Evolutionary conservation across 148 eudicot species (phyloP).

Genomic region (Hydrangea macrophylla): DNA sequence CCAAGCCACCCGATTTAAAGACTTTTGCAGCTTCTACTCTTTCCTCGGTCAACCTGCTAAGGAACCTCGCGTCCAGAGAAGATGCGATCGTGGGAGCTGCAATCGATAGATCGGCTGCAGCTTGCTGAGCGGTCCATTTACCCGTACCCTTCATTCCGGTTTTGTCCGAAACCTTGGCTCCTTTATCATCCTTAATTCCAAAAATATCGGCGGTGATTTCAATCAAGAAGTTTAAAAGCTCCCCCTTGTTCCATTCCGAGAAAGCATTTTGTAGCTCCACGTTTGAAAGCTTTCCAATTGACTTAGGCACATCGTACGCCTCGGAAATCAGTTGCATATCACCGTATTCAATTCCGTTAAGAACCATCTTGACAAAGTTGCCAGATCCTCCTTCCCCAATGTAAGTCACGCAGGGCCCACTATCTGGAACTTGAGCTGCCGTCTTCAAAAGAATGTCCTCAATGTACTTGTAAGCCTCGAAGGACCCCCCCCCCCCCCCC

Average conservation of each 20-base stretch:
- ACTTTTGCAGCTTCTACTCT: constrained; percentile 26
- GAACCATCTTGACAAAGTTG: constrained; percentile 10
- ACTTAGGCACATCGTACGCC: constrained; percentile 11
- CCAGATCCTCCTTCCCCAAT: constrained; percentile 12
- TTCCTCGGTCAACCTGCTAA: constrained; percentile 30
- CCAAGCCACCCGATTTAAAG: constrained; percentile 23
- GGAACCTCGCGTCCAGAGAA: constrained; percentile 27
- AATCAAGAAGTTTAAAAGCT: constrained; percentile 5
- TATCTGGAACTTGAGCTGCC: constrained; percentile 10
- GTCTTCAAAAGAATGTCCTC: constrained; percentile 10
- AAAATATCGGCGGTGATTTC: constrained; percentile 14
- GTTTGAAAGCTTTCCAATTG: constrained; percentile 8
- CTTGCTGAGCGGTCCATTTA: constrained; percentile 30
- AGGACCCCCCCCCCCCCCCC: too few relatives aligned
- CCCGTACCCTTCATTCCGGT: constrained; percentile 26
- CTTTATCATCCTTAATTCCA: constrained; percentile 10
- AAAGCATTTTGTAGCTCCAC: constrained; percentile 8
- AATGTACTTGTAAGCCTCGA: constrained; percentile 5
- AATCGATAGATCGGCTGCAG: constrained; percentile 26
- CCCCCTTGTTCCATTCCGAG: background rate
- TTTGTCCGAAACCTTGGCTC: constrained; percentile 9
- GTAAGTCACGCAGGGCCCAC: constrained; percentile 13
- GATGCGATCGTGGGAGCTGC: constrained; percentile 30
- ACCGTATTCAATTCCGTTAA: constrained; percentile 11
- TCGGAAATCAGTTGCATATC: constrained; percentile 13